Conservation (phyloP, 352 stramenopile genomes). For the Phytophthora cryptogea region DNA sequence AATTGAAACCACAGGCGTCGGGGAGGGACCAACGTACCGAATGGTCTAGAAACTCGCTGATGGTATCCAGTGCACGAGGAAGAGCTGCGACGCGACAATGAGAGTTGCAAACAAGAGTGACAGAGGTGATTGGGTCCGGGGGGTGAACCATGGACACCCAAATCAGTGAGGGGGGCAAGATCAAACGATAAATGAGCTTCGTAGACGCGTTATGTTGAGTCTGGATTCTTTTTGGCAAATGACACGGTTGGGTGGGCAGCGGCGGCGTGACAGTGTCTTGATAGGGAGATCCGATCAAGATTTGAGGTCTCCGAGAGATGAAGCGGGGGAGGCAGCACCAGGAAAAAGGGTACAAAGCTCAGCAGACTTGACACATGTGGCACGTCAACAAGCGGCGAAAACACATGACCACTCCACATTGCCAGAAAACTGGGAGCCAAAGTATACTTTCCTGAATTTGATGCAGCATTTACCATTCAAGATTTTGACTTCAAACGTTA, state of each 20-base stretch:
- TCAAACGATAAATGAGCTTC: constrained; percentile 25
- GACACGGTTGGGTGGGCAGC: constrained; percentile 18
- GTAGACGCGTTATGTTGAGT: constrained; percentile 14
- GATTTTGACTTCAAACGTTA: background rate
- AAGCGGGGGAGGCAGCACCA: constrained; percentile 2
- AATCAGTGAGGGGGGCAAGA: constrained; percentile 14
- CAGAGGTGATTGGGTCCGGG: constrained; percentile 25
- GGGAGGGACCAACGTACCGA: constrained; percentile 36
- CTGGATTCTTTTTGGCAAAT: constrained; percentile 29
- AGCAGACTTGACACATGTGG: constrained; percentile 12
- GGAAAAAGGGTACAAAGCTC: constrained; percentile 24
- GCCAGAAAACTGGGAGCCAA: background rate
- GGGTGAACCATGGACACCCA: constrained; percentile 26
- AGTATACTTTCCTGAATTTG: background rate
- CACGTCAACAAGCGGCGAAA: constrained; percentile 28
- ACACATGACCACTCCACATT: constrained; percentile 21
- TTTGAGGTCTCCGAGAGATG: constrained; percentile 25
- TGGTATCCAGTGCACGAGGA: constrained; percentile 27
- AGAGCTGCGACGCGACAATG: constrained; percentile 31
- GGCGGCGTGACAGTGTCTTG: constrained; percentile 15
- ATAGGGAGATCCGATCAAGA: constrained; percentile 36
- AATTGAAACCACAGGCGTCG: constrained; percentile 30
- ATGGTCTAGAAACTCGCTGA: constrained; percentile 43
- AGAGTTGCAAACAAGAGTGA: constrained; percentile 23
- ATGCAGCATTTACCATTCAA: background rate